These are phyloP conservation scores for Eutrema heterophyllum DNA, from an alignment of 345 rosid species.

Conservation along the genomic window DNA sequence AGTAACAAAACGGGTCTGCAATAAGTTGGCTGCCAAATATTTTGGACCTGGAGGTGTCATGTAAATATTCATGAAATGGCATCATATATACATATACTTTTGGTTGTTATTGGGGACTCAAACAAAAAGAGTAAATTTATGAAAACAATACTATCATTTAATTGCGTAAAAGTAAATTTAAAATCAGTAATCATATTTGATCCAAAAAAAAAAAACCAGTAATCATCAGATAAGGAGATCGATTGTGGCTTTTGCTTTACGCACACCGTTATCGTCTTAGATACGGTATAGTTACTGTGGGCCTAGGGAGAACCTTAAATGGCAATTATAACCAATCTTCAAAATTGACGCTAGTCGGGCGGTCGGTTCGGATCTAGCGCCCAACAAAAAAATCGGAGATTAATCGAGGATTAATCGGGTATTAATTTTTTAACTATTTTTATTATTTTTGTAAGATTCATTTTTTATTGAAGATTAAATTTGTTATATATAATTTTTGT, in stretches of 20 bases:
- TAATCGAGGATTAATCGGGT: no score
- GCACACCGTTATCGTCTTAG: slow-evolving; percentile 14
- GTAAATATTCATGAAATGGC: not conserved
- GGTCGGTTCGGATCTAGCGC: no score
- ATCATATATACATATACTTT: not conserved
- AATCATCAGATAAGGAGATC: not conserved
- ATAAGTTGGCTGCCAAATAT: no score
- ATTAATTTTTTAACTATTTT: no score
- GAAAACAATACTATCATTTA: not conserved
- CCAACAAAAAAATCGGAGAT: no score
- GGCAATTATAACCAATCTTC: not conserved
- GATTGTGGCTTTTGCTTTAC: slow-evolving; percentile 13
- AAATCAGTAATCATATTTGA: not conserved
- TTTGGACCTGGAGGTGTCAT: not conserved
- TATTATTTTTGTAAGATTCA: no score
- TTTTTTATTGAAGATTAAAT: no score
- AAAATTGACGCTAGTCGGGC: no score
- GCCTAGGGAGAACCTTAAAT: not conserved
- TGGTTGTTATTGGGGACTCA: not conserved
- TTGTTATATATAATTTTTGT: no score
- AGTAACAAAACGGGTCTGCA: no score
- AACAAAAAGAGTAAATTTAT: not conserved
- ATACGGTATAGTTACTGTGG: slow-evolving; percentile 5
- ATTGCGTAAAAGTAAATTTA: not conserved
- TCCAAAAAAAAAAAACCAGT: not conserved